Base-by-base conservation (phyloP, 1,284 basidiomycete genomes). In the Trichosporon faecale region DNA sequence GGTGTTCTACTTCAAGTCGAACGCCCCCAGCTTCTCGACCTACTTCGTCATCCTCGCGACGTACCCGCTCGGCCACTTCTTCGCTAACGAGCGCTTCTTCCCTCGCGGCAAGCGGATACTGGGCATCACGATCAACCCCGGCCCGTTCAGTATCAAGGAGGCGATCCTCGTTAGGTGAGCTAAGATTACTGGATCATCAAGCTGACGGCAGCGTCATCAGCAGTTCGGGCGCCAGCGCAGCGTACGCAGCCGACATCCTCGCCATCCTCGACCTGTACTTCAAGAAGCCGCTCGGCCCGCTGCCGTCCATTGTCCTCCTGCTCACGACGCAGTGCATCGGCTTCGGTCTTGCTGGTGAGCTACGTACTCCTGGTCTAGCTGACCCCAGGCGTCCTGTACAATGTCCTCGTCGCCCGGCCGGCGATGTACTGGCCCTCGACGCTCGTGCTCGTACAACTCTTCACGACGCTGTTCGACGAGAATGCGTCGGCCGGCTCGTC, bases 1-100 rank as follows among this genome's bases (percentile, higher is more conserved):
- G 73, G 76, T 86, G n/a, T 85, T 85, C 75, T 85, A 84, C 78
- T 85, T 85, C 80, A 85, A 84, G 70, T 78, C 74, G n/a, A 85
- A 85, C 68, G 83, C 85, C 0, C 86, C 86, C 0, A 80, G 79
- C 1, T 87, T 87, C 77, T 86, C 85, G 40, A 80, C 79, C 25
- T 88, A 87, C 80, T 87, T 88, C 77, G 85, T 88, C 72, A 85
- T 88, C 65, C 80, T 88, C 23, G 82, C 79, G 0, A 84, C 82
- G 7, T 84, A 85, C 33, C 86, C 85, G 0, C 76, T 87, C 3
- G 86, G 85, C 0, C 80, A 83, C 65, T 14, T 78, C 5, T 66
- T 84, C 68, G 82, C 84, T 2, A 80, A 79, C 52, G 77, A 81
- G 29, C 70, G 74, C 31, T 49, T 80, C 5, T 73, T 82, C 9